phyloP scores from a whole-genome alignment of 129 eudicot species.

The Centrapalus pauciflorus region DNA sequence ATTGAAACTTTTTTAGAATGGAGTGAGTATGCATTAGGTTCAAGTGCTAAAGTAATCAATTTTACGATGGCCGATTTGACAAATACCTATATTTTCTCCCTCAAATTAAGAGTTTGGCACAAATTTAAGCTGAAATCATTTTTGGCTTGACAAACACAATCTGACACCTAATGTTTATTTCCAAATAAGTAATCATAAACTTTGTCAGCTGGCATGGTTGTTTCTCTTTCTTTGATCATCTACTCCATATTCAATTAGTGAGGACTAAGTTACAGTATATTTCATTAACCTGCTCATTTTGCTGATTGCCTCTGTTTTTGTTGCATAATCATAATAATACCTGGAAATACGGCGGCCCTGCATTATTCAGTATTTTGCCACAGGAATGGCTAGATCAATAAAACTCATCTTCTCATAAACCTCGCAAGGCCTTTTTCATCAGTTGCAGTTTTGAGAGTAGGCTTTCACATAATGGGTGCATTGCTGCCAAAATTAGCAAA shows the following conservation, averaged over 20 bases:
- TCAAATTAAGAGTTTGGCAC: neutral
- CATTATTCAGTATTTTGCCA: constrained; percentile 81
- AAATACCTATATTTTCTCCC: neutral
- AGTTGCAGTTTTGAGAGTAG: constrained; percentile 68
- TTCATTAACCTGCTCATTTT: neutral
- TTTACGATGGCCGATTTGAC: neutral
- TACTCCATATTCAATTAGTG: too few species aligned
- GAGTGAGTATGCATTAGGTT: neutral
- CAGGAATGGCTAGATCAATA: constrained; percentile 82
- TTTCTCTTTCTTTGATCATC: too few species aligned
- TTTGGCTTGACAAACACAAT: too few species aligned
- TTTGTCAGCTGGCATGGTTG: neutral
- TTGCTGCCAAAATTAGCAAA: constrained; percentile 78
- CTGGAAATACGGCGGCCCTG: constrained; percentile 75
- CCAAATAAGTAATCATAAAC: neutral
- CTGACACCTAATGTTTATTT: neutral
- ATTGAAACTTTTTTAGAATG: neutral
- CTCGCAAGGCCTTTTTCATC: constrained; percentile 72
- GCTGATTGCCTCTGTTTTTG: neutral
- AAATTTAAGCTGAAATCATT: neutral
- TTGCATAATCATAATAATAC: neutral
- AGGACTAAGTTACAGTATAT: too few species aligned
- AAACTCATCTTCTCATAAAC: constrained; percentile 57
- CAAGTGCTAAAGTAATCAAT: neutral
- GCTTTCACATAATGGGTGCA: constrained; percentile 80